Base-by-base conservation (phyloP, 805 yeast species). In the Jamesozyma rosinii region DNA sequence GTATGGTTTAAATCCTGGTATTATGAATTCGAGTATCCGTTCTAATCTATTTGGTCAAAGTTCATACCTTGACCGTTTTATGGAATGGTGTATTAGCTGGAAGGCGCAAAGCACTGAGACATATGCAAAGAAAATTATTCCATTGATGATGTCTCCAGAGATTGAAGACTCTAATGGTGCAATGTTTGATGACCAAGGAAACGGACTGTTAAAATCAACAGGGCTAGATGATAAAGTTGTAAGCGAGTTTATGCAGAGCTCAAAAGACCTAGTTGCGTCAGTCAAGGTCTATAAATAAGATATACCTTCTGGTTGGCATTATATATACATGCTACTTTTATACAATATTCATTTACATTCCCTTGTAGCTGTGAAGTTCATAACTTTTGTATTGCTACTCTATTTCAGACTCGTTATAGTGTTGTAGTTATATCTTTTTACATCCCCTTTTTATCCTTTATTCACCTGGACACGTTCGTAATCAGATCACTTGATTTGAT, bases 1-100 rank as follows among this genome's bases (percentile, higher is more conserved):
- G 30, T 67, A 47, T 48, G 73, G 73, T 1, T 54, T 68, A 32
- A 68, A 68, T 42, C 73, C 72, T 5, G 71, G 71, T 2, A 5
- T 68, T 1, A 59, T 67, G 21, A 61, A 53, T 42, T 66, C 72
- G 0, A 47, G 51, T 35, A 67, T 67, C 35, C 58, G 72, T 44
- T 43, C 49, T 29, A 68, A 67, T 43, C 42, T 58, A 10, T 36
- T 58, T 22, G 72, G 70, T 17, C 42, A 46, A 15, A 21, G 20
- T 3, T 60, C 58, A 17, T 51, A 59, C 48, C 43, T 46, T n/a
- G 52, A 59, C 2, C 38, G 43, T 1, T 17, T 49, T 2, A 19
- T 60, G 18, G 72, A 68, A 51, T 42, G 49, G 10, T 3, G 61
- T 1, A 38, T 68, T 14, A 59, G 66, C 3, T 57, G 57, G 55